Conservation (phyloP, 2,329 filamentous ascomycete species). For the Diplodia intermedia region DNA sequence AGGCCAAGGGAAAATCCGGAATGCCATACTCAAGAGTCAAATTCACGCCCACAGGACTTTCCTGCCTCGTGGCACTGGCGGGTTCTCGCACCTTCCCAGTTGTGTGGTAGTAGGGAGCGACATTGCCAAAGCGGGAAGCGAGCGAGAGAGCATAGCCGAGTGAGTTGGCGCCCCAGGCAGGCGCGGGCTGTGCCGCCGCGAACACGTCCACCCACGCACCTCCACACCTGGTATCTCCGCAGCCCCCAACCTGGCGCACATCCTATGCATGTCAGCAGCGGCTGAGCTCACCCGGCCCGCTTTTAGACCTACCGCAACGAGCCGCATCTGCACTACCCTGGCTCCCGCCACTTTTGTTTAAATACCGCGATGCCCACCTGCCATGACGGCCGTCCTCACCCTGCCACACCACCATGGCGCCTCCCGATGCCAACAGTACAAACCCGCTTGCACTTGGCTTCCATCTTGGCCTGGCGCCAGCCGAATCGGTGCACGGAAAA, state of each 20-base stretch:
- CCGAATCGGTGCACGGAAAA: not conserved
- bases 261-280: constrained; percentile 17
- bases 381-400: not conserved
- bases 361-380: not conserved
- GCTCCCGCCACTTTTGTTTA: not conserved
- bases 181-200: not conserved
- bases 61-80: too few species aligned
- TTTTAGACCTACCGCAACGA: constrained; percentile 15
- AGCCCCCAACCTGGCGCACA: not conserved
- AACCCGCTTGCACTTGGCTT: not conserved
- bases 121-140: too few species aligned
- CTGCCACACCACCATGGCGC: not conserved
- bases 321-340: not conserved
- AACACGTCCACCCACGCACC: not conserved
- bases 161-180: too few species aligned
- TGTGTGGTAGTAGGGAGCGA: too few species aligned
- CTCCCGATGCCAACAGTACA: not conserved
- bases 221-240: not conserved
- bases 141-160: too few species aligned
- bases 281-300: constrained; percentile 12
- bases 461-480: not conserved
- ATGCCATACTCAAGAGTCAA: too few species aligned
- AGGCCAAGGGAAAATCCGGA: too few species aligned
- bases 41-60: too few species aligned
- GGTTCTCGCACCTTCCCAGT: too few species aligned